Evolutionary conservation across 331 rosid genomes (phyloP), one percentile per base, ranked within the genome.

Genomic region (Stylosanthes scabra): DNA sequence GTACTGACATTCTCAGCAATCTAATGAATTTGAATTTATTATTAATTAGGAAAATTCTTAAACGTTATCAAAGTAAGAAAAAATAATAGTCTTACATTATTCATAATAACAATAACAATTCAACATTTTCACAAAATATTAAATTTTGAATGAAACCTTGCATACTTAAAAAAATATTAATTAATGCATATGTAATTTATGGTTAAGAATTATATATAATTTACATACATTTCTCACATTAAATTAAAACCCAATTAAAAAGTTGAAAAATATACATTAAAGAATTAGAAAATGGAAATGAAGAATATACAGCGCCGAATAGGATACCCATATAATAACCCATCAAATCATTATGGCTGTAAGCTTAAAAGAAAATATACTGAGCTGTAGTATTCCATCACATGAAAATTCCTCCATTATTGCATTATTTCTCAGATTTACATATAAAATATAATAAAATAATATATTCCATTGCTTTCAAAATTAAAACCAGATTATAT

Each of bases 381-480:
- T 13, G 49, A 58, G 28, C 45, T 65, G 51, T 29, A 70, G 4
- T 44, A 40, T 68, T 82, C 71, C 65, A 60, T 37, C 65, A 60
- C 27, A 4, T 39, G 6, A 56, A 63, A 73, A 77, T 68, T 64
- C 75, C 70, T 37, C 69, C 69, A 70, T 62, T 77, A 52, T 46
- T 25, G 59, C 85, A 54, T 74, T 67, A 54, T 74, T 67, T 59
- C 34, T 65, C 5, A 59, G 1, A 20, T 74, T 29, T 61, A 77
- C 41, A 41, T 50, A 52, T 68, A 70, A n/a, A 68, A 78, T 71
- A 65, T 64, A 78, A 66, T 67, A 63, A 63, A 34, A 58, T 69
- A 29, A 72, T 14, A 34, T 34, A 63, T 61, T 27, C 16, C 66
- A 37, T 59, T 66, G 49, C 46, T 51, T 79, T 12, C 29, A 16